Base-by-base conservation (phyloP, 495 filamentous ascomycete genomes). In the Xylaria castorea region DNA sequence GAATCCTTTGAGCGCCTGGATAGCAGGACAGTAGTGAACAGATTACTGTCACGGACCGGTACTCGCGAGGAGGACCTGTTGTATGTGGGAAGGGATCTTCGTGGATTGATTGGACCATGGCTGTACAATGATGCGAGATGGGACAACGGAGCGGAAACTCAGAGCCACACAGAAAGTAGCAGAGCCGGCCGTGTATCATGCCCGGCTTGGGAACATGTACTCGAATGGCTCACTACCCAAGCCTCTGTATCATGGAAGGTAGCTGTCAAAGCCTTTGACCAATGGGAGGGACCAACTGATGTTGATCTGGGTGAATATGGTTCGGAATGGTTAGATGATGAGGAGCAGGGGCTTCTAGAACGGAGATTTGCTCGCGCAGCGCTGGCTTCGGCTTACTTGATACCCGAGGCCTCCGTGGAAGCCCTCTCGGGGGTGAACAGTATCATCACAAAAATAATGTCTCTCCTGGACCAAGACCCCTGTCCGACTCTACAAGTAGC, bases 251-350 rank as follows among this genome's bases (percentile, higher is more conserved):
- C 89, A 11, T 87, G 83, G 82, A 82, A 78, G 50, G 82, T 86
- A 68, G 89, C 89, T 38, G 87, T 91, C 4, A 84, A 81, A 64
- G 91, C 89, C 12, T 85, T 94, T 71, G 84, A 87, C 60, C 87
- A 92, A 66, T 98, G 94, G 94, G 88, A 91, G 75, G 94, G 94
- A 0, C 94, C 94, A 4, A 83, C 83, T 61, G 94, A 97, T 82
- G 85, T 93, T 30, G 94, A 97, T 75, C 78, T 94, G 53, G 94
- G 91, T 22, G 92, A 91, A 9, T 94, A 91, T 81, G 88, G 83
- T 12, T 81, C 86, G 1, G 73, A 77, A 50, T 85, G 86, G 76
- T 66, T 91, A 8, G 81, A 85, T 55, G 85, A 89, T 14, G 83
- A 89, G 3, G 83, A 88, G 18, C 82, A 84, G 42, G 82, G 82